Evolutionary conservation across 2,329 filamentous ascomycete genomes (phyloP), one percentile per base, ranked within the genome.

Genomic region (Aureobasidium sp.): DNA sequence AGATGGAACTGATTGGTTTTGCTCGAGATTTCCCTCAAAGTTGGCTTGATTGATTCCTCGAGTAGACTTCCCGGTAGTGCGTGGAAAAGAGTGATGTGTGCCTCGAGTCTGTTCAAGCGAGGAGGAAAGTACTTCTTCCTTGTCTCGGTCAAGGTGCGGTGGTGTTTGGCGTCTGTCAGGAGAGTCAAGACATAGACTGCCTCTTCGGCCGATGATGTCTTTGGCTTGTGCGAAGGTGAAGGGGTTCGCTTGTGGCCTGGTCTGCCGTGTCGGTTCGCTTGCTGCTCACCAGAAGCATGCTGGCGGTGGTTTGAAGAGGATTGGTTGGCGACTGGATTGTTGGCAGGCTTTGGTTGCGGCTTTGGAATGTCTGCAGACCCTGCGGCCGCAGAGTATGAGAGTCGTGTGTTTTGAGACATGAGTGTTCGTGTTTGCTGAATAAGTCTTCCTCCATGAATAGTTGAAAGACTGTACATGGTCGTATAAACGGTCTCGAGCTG

Each of bases 1-100:
- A 79, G 68, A 2, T 65, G 67, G 66, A 78, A 79, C 0, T 72
- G 71, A 3, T 67, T 64, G 4, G 70, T 75, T 9, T 65, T 66
- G 11, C 61, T 39, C 3, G 72, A 68, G 1, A 75, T 62, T 17
- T 69, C 65, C 9, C 69, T 65, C 12, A 79, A 63, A 2, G 67
- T 66, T 7, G 70, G 69, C 12, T 76, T 69, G 15, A 79, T 72
- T 29, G 64, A 63, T 39, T 67, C 65, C n/a, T 70, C 64, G 17
- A 77, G 67, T 53, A 73, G 72, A 42, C 74, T 77, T 48, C 71
- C 72, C 0, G 77, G 77, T 29, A 79, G 69, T 6, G 77, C 77
- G 64, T 79, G 77, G 66, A 79, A 79, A 3, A 79, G 70, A 1
- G 77, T 78, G 20, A 79, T 65, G 63, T 79, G 77, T 5, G 77